These are phyloP conservation scores for Phytophthora meadii DNA, from an alignment of 352 stramenopile genomes.

Conservation along the genomic window DNA sequence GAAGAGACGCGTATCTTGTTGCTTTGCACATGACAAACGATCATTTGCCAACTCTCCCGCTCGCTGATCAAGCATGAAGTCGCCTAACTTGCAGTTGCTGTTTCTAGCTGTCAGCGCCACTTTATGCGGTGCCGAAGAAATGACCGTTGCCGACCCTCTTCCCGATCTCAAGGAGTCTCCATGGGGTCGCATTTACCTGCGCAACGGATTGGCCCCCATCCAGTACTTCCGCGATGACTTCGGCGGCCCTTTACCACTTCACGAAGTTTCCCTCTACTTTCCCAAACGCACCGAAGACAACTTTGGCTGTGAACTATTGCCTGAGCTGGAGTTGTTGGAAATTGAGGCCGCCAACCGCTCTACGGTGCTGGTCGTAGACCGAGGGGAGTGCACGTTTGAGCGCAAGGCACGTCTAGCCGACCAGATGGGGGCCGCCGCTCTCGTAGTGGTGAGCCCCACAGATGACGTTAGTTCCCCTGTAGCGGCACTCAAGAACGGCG, in stretches of 20 bases:
- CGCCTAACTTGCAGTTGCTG: slow-evolving; percentile 2
- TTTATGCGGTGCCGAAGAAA: slow-evolving; percentile 7
- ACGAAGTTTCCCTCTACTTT: slow-evolving; percentile 59
- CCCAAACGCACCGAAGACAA: slow-evolving; percentile 40
- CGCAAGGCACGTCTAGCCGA: slow-evolving; percentile 60
- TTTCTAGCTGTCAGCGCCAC: neutral
- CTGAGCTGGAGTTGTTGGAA: slow-evolving; percentile 32
- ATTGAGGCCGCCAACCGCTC: slow-evolving; percentile 45
- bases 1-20: slow-evolving; percentile 26
- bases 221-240: slow-evolving; percentile 80
- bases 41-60: slow-evolving; percentile 13
- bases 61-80: slow-evolving; percentile 12
- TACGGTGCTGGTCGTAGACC: slow-evolving; percentile 58
- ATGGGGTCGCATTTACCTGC: slow-evolving; percentile 79
- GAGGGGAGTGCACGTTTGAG: slow-evolving; percentile 74
- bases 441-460: slow-evolving; percentile 58
- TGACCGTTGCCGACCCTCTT: neutral
- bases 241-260: slow-evolving; percentile 45
- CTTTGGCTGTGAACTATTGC: slow-evolving; percentile 52
- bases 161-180: slow-evolving; percentile 37
- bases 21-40: neutral
- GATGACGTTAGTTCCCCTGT: slow-evolving; percentile 55
- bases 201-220: slow-evolving; percentile 62
- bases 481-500: slow-evolving; percentile 45
- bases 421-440: slow-evolving; percentile 48